Percentiles rank a stretch among this genome's conserved stretches.
Conservation (phyloP, 2,329 filamentous ascomycete genomes). For the Colletotrichum tropicale region DNA sequence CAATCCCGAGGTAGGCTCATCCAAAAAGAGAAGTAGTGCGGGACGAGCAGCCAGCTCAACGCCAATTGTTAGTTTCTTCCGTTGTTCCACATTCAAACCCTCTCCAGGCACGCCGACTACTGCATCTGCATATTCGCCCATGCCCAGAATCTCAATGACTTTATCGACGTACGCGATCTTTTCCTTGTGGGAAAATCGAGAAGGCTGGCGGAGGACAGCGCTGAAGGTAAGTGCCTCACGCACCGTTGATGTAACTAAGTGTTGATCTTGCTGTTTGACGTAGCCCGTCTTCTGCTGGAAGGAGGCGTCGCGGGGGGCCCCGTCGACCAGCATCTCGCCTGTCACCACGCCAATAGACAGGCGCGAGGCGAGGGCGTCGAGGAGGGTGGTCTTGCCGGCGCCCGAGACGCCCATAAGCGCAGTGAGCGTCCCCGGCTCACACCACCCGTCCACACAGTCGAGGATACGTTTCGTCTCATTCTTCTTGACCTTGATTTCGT, state of each 20-base stretch:
- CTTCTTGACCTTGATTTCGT: constrained; percentile 74
- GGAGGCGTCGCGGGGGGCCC: constrained; percentile 64
- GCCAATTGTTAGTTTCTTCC: constrained; percentile 72
- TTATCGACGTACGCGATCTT: constrained; percentile 33
- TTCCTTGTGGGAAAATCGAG: constrained; percentile 45
- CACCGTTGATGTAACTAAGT: constrained; percentile 70
- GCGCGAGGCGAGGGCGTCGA: constrained; percentile 75
- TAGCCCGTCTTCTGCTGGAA: constrained; percentile 77
- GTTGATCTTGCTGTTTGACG: constrained; percentile 75
- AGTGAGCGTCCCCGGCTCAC: constrained; percentile 75
- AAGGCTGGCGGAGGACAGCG: constrained; percentile 70
- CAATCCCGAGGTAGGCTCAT: constrained; percentile 78
- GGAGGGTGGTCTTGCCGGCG: constrained; percentile 77
- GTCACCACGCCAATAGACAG: constrained; percentile 76
- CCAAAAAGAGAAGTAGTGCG: constrained; percentile 73
- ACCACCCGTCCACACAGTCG: constrained; percentile 75
- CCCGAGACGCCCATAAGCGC: constrained; percentile 77
- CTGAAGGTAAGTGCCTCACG: constrained; percentile 71
- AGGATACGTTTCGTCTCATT: constrained; percentile 66
- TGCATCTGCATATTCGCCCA: constrained; percentile 71
- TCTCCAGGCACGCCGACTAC: constrained; percentile 72
- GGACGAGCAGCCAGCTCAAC: constrained; percentile 80
- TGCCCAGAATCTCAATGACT: constrained; percentile 35
- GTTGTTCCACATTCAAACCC: constrained; percentile 46
- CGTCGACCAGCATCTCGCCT: constrained; percentile 74